Evolutionary conservation across 805 yeast species (phyloP).

Genomic region (Naumovozyma castellii): DNA sequence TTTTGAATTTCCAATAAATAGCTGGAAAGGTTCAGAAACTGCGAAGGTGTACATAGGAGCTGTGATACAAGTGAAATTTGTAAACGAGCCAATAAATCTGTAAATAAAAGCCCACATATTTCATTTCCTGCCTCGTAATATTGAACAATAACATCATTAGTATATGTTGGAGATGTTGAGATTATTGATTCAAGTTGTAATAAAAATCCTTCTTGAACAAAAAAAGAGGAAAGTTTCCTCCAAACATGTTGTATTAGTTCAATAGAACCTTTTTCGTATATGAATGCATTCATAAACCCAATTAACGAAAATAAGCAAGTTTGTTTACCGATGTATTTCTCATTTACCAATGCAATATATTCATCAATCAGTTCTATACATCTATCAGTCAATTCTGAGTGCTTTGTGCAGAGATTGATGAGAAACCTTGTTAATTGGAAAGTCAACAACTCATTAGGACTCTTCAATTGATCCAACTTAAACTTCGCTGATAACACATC

Average conservation of each 20-base stretch:
- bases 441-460: constrained; percentile 35
- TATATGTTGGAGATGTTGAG: constrained; percentile 11
- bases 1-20: constrained; percentile 4
- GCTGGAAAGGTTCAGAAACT: constrained; percentile 26
- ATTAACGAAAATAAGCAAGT: constrained; percentile 28
- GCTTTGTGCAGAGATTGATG: constrained; percentile 19
- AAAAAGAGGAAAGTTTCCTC: constrained; percentile 9
- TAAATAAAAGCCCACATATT: constrained; percentile 19
- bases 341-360: constrained; percentile 17
- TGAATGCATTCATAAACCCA: constrained; percentile 32
- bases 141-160: constrained; percentile 24
- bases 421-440: constrained; percentile 28
- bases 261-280: constrained; percentile 8
- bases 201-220: constrained; percentile 12
- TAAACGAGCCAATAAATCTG: constrained; percentile 15
- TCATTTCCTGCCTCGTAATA: constrained; percentile 25
- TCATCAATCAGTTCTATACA: constrained; percentile 16
- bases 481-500: constrained; percentile 27
- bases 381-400: constrained; percentile 19
- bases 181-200: constrained; percentile 12
- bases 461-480: constrained; percentile 26
- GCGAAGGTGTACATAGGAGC: constrained; percentile 15
- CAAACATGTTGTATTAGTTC: constrained; percentile 13
- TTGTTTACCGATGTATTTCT: constrained; percentile 8
- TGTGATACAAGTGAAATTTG: constrained; percentile 14